Conservation (phyloP, 352 stramenopile species). For the Phytophthora hibernalis region DNA sequence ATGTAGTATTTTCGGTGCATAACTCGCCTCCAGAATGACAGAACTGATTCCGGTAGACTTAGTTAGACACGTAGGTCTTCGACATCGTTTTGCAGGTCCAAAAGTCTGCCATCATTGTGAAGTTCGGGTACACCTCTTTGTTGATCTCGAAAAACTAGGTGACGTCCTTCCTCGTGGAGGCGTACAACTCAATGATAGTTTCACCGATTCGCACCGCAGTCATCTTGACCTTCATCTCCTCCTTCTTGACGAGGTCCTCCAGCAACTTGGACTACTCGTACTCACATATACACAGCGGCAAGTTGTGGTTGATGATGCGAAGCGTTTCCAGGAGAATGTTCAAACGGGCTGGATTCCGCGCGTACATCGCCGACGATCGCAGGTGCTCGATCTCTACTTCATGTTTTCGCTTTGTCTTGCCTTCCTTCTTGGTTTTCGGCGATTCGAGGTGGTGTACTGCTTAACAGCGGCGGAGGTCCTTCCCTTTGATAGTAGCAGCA, state of each 20-base stretch:
- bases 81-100: background rate
- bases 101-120: constrained; percentile 18
- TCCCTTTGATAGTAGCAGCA: background rate
- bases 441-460: background rate
- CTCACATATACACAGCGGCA: constrained; percentile 5
- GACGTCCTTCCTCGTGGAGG: constrained; percentile 3
- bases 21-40: no score
- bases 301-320: background rate
- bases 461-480: background rate
- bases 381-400: background rate
- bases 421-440: background rate
- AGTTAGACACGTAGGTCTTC: constrained; percentile 25
- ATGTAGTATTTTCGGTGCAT: background rate
- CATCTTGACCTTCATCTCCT: constrained; percentile 1
- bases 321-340: background rate
- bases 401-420: background rate
- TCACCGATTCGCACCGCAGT: constrained; percentile 5
- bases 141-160: constrained; percentile 2
- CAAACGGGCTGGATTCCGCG: background rate
- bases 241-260: constrained; percentile 6
- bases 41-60: background rate
- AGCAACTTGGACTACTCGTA: constrained; percentile 16
- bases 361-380: background rate
- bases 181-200: constrained; percentile 11
- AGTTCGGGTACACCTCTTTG: constrained; percentile 14